A percentile compares a stretch with the other conserved stretches of the same genome.
Evolutionary conservation across 345 rosid genomes (phyloP).

Genomic region (Populus deltoides): DNA sequence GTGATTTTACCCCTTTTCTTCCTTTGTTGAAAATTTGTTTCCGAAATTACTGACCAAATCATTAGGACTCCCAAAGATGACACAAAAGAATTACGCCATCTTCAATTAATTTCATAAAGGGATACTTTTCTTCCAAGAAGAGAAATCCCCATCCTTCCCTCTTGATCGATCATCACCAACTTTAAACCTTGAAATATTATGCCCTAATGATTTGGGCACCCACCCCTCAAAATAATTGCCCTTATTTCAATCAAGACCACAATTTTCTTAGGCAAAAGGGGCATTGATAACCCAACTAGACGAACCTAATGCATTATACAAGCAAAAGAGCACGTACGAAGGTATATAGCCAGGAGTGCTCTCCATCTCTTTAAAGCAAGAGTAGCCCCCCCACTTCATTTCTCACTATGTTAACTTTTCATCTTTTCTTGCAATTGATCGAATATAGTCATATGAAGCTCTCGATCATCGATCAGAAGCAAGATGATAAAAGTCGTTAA

Average conservation of each 20-base stretch:
- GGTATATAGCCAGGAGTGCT: slow-evolving; percentile 10
- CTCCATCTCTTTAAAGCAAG: slow-evolving; percentile 13
- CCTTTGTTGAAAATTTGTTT: slow-evolving; percentile 39
- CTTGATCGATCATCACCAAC: background rate
- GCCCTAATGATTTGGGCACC: slow-evolving; percentile 35
- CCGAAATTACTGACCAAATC: slow-evolving; percentile 33
- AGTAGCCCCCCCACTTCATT: background rate
- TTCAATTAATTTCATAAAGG: slow-evolving; percentile 32
- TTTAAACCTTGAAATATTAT: slow-evolving; percentile 29
- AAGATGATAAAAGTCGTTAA: background rate
- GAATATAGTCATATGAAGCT: background rate
- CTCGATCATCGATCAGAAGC: background rate
- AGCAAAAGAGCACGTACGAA: background rate
- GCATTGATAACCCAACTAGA: slow-evolving; percentile 7
- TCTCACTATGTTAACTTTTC: too few species aligned
- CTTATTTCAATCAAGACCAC: slow-evolving; percentile 3
- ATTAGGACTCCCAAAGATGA: slow-evolving; percentile 24
- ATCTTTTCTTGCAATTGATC: background rate
- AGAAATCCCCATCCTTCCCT: slow-evolving; percentile 25
- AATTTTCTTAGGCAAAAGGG: slow-evolving; percentile 10
- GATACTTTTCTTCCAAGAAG: slow-evolving; percentile 38
- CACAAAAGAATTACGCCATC: slow-evolving; percentile 16
- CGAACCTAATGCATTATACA: slow-evolving; percentile 11
- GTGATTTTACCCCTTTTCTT: slow-evolving; percentile 17
- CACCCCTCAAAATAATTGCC: background rate